Evolutionary conservation across 345 rosid genomes (phyloP), one percentile per base, ranked within the genome.

Genomic region (Syzygium aromaticum): DNA sequence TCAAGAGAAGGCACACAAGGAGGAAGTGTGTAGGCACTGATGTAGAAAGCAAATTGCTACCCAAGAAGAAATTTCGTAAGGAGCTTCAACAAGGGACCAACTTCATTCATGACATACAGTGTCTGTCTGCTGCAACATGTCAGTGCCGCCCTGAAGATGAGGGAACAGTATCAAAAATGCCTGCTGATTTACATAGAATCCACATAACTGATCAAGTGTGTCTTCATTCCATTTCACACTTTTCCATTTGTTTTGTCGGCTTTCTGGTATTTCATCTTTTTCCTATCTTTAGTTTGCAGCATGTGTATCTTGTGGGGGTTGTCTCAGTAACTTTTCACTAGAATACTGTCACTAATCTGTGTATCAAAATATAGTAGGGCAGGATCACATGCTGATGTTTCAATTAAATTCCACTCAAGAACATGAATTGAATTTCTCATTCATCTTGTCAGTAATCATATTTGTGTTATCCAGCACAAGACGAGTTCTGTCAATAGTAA

Each of bases 1-100:
- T 90, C 64, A 88, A 86, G 88, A 90, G 94, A 82, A 89, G 91
- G 85, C 78, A 40, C 84, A 92, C 87, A 87, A 91, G 89, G 84
- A 92, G 87, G 86, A 86, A 84, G 52, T 73, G 67, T n/a, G 46
- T 25, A 61, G 88, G 61, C 85, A 51, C 64, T 87, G 87, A 88
- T 77, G 52, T 56, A 28, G 54, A n/a, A 52, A 86, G 63, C 33
- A 84, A 84, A 64, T 27, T 86, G 52, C 38, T 27, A 51, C 17
- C 85, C 10, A 89, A 85, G 84, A 87, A 89, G 21, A 33, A 52
- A 80, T 52, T 40, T 38, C 1, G 13, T 11, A 19, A 38, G 46
- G 80, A 73, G 49, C 25, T 73, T 73, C 49, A 38, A 73, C 80
- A 73, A 73, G 80, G 49, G 46, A 73, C 38, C 80, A 38, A 38